A percentile compares a stretch with the other conserved stretches of the same genome.
phyloP scores from a whole-genome alignment of 805 yeast species.

The Candida berthetii region DNA sequence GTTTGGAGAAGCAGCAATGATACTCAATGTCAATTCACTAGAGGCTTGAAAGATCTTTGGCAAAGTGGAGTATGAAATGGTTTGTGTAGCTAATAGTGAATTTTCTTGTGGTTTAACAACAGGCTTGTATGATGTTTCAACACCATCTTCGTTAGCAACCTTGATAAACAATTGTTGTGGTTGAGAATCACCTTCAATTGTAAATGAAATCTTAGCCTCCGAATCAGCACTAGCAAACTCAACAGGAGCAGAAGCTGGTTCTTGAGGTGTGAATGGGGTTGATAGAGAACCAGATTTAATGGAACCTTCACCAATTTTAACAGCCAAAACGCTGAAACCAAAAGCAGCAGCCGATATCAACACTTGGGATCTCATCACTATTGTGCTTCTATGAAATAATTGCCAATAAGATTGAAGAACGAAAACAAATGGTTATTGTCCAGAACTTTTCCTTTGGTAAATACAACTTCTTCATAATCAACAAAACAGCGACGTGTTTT shows the following conservation, averaged over 20 bases:
- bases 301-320: background rate
- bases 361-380: background rate
- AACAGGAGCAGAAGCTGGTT: slow-evolving; percentile 7
- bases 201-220: slow-evolving; percentile 13
- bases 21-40: slow-evolving; percentile 6
- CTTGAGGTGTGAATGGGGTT: slow-evolving; percentile 4
- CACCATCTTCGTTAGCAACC: slow-evolving; percentile 12
- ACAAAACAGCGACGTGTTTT: too few relatives aligned
- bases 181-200: slow-evolving; percentile 8
- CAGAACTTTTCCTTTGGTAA: too few relatives aligned
- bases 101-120: slow-evolving; percentile 7
- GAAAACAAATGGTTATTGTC: too few relatives aligned
- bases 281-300: background rate
- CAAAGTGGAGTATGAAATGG: slow-evolving; percentile 13
- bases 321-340: background rate
- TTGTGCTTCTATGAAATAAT: too few relatives aligned
- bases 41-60: slow-evolving; percentile 17
- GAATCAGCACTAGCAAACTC: slow-evolving; percentile 9
- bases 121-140: slow-evolving; percentile 20
- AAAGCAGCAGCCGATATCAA: background rate
- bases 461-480: too few relatives aligned
- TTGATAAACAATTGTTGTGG: slow-evolving; percentile 20
- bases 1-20: slow-evolving; percentile 10
- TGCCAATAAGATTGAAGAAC: too few relatives aligned
- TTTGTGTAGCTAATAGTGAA: slow-evolving; percentile 6